These are phyloP conservation scores for Leccinum olivaceopallidum DNA, from an alignment of 768 basidiomycete species.

Conservation along the genomic window DNA sequence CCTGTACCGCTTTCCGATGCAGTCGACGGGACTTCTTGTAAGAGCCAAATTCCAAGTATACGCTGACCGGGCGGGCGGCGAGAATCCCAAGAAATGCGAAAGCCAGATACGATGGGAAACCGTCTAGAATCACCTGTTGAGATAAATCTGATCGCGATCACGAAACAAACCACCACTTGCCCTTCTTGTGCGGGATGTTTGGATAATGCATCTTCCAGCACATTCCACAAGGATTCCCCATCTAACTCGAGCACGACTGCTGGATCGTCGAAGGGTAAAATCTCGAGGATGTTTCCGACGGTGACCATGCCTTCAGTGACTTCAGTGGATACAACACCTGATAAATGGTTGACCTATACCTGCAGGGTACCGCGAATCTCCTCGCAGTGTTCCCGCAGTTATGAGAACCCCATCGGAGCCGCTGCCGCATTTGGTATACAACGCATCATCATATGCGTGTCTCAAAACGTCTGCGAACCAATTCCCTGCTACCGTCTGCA, in stretches of 20 bases:
- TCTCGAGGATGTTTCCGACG: slow-evolving; percentile 85
- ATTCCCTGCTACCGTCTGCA: slow-evolving; percentile 68
- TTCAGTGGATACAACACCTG: slow-evolving; percentile 1
- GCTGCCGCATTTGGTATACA: slow-evolving; percentile 54
- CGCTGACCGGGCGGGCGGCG: slow-evolving; percentile 66
- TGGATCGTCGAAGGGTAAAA: slow-evolving; percentile 87
- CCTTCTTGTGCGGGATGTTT: slow-evolving; percentile 93
- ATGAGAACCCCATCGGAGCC: slow-evolving; percentile 82
- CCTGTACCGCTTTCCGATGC: slow-evolving; percentile 20
- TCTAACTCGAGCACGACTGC: slow-evolving; percentile 79
- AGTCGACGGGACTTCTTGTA: slow-evolving; percentile 33
- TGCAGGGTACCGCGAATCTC: slow-evolving; percentile 82
- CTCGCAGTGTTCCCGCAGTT: slow-evolving; percentile 81
- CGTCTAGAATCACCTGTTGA: slow-evolving; percentile 48
- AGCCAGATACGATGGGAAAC: slow-evolving; percentile 85
- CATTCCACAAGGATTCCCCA: slow-evolving; percentile 77
- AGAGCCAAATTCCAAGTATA: slow-evolving; percentile 69
- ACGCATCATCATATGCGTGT: slow-evolving; percentile 77
- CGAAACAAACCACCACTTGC: slow-evolving; percentile 37
- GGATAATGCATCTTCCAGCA: slow-evolving; percentile 67
- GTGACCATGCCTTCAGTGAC: slow-evolving; percentile 60
- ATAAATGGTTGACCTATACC: slow-evolving; percentile 42
- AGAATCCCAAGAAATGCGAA: slow-evolving; percentile 88
- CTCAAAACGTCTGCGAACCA: slow-evolving; percentile 86
- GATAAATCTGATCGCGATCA: not conserved